Evolutionary conservation across 352 stramenopile genomes (phyloP).

Genomic region (Pythium chondricola): DNA sequence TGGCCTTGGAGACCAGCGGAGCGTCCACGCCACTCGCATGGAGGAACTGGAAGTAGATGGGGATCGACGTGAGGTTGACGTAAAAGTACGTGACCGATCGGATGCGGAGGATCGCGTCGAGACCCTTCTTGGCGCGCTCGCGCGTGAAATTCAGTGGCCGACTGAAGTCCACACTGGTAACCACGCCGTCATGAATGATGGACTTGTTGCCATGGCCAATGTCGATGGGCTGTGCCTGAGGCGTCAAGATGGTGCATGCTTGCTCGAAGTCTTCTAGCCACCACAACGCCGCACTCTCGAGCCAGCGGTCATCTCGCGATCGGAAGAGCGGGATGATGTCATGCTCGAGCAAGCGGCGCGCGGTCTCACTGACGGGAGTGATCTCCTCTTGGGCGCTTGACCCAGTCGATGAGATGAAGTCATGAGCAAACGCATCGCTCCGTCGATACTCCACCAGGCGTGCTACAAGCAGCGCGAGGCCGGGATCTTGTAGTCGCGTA

Average conservation of each 20-base stretch:
- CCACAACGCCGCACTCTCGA: conserved; percentile 76
- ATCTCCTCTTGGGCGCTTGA: conserved; percentile 42
- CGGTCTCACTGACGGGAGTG: conserved; percentile 41
- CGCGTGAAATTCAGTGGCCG: no score
- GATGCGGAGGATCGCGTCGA: conserved; percentile 31
- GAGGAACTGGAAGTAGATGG: conserved; percentile 80
- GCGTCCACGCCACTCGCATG: conserved; percentile 55
- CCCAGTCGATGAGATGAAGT: conserved; percentile 35
- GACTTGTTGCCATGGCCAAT: conserved; percentile 5
- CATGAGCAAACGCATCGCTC: conserved; percentile 40
- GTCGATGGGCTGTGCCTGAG: conserved; percentile 62
- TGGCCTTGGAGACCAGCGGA: conserved; percentile 56
- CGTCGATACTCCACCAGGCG: conserved; percentile 80
- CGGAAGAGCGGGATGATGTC: conserved; percentile 68
- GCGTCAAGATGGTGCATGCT: conserved; percentile 55
- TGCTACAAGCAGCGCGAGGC: conserved; percentile 86
- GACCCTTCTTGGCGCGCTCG: conserved; percentile 3
- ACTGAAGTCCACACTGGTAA: neutral
- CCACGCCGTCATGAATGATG: neutral
- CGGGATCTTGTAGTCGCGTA: conserved; percentile 80
- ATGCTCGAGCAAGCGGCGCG: conserved; percentile 51
- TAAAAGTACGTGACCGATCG: conserved; percentile 62
- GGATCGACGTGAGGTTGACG: conserved; percentile 79
- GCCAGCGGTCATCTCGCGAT: conserved; percentile 50
- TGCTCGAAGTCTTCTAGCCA: conserved; percentile 86